Percentiles rank a stretch among this genome's conserved stretches.
phyloP scores from a whole-genome alignment of 225 moss, liverwort and hornwort genomes.

The Antitrichia curtipendula region DNA sequence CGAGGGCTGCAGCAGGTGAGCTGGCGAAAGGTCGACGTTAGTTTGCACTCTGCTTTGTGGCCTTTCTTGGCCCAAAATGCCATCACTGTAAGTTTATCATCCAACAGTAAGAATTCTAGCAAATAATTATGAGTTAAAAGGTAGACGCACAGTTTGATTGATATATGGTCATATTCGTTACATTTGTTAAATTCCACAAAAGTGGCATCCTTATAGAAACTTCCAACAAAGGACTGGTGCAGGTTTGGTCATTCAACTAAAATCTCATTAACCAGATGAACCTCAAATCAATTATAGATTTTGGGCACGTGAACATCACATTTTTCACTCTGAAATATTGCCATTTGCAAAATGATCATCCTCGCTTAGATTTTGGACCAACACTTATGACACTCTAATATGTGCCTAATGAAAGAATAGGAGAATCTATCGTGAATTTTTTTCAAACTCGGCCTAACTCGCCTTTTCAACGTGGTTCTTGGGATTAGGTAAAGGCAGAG shows the following conservation, averaged over 20 bases:
- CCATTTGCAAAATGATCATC: not conserved
- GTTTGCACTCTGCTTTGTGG: slow-evolving; percentile 80
- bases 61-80: slow-evolving; percentile 70
- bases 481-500: slow-evolving; percentile 47
- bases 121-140: not conserved
- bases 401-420: not conserved
- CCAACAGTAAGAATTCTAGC: not conserved
- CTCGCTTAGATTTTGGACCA: not conserved
- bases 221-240: not conserved
- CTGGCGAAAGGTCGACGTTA: slow-evolving; percentile 92
- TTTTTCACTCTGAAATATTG: not conserved
- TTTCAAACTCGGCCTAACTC: not conserved
- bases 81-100: slow-evolving; percentile 35
- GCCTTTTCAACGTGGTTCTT: not conserved
- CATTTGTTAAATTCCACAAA: not conserved
- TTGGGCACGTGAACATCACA: not conserved
- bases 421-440: not conserved
- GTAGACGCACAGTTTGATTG: not conserved
- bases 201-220: not conserved
- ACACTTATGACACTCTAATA: not conserved
- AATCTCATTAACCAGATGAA: not conserved
- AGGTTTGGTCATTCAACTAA: not conserved
- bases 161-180: not conserved
- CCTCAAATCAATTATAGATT: no score
- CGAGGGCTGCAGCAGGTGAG: slow-evolving; percentile 68